Evolutionary conservation across 345 rosid genomes (phyloP).

Genomic region (Camelina sativa): DNA sequence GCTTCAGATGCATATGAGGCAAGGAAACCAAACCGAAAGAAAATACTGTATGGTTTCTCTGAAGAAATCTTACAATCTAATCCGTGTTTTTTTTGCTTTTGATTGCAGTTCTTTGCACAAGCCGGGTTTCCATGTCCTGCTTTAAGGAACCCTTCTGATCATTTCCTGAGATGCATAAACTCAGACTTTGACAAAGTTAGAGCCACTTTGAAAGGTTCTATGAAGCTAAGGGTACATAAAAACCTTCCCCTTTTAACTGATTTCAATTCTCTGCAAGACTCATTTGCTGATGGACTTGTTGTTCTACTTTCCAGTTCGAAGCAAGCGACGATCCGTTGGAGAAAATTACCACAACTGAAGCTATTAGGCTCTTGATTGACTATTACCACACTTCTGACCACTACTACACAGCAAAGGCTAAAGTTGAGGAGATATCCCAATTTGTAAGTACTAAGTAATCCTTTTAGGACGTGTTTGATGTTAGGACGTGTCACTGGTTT

Average conservation of each 20-base stretch:
- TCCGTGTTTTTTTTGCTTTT: background rate
- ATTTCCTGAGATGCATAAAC: slow-evolving; percentile 90
- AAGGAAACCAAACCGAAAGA: slow-evolving; percentile 32
- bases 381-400: slow-evolving; percentile 74
- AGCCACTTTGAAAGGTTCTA: slow-evolving; percentile 91
- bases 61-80: slow-evolving; percentile 18
- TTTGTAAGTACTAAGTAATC: slow-evolving; percentile 57
- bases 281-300: slow-evolving; percentile 25
- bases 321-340: slow-evolving; percentile 80
- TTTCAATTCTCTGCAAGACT: slow-evolving; percentile 3
- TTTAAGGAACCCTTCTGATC: slow-evolving; percentile 95
- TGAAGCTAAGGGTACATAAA: slow-evolving; percentile 71
- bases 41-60: background rate
- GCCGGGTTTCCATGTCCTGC: slow-evolving; percentile 98
- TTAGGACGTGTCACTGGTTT: slow-evolving; percentile 6
- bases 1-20: slow-evolving; percentile 90
- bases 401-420: slow-evolving; percentile 62
- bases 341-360: slow-evolving; percentile 83
- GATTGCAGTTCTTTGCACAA: slow-evolving; percentile 84
- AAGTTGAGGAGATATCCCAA: slow-evolving; percentile 83
- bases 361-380: slow-evolving; percentile 64
- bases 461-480: slow-evolving; percentile 12
- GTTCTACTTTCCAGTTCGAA: slow-evolving; percentile 56
- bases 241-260: slow-evolving; percentile 1
- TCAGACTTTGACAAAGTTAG: slow-evolving; percentile 95